Evolutionary conservation across 2,329 filamentous ascomycete genomes (phyloP).

Genomic region (Aspergillus viridinutans): DNA sequence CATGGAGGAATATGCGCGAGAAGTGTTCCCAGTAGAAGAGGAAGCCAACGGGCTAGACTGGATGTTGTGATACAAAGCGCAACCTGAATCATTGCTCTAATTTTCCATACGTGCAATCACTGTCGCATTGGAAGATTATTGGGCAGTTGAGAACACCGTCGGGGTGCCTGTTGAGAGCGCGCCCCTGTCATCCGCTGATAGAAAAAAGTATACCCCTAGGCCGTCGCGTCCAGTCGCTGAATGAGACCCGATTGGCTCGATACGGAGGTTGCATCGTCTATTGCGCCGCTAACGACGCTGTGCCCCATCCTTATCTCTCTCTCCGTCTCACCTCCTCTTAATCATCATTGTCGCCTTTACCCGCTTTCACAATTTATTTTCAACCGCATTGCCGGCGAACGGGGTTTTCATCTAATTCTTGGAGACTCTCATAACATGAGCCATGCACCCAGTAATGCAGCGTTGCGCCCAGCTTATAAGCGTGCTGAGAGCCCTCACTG

Average conservation of each 20-base stretch:
- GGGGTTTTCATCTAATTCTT: constrained; percentile 15
- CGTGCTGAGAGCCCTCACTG: no score
- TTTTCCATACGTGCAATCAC: not conserved
- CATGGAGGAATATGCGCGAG: constrained; percentile 88
- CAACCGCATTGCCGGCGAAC: constrained; percentile 21
- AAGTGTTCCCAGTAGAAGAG: constrained; percentile 92
- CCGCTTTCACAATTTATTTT: not conserved
- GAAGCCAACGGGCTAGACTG: constrained; percentile 88
- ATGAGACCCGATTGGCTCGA: constrained; percentile 5
- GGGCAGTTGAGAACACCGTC: constrained; percentile 21
- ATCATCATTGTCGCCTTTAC: not conserved
- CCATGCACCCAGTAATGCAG: not conserved
- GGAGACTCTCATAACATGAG: constrained; percentile 15
- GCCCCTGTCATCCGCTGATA: not conserved
- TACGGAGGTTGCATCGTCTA: constrained; percentile 4
- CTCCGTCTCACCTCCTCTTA: not conserved
- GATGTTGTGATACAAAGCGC: constrained; percentile 57
- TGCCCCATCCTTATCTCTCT: constrained; percentile 1
- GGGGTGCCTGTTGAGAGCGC: not conserved
- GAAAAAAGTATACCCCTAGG: not conserved
- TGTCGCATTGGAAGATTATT: constrained; percentile 15
- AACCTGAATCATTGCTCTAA: constrained; percentile 10
- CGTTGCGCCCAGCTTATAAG: not conserved
- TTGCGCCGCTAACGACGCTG: constrained; percentile 12
- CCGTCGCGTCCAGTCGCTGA: not conserved